These are phyloP conservation scores for Boeremia exigua DNA, from an alignment of 2,329 filamentous ascomycete genomes.

Conservation along the genomic window DNA sequence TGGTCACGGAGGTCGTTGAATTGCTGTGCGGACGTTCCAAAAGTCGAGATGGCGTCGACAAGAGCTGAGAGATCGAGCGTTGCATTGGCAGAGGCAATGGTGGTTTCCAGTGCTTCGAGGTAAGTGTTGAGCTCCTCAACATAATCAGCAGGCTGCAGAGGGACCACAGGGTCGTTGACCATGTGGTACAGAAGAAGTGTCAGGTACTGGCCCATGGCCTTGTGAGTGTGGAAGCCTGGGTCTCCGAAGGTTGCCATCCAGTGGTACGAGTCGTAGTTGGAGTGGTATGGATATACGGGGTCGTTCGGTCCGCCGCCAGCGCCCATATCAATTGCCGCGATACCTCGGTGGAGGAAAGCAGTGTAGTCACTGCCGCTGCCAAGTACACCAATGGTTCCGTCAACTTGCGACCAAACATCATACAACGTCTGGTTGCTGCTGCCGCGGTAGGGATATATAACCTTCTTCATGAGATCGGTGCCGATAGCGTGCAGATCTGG, in stretches of 20 bases:
- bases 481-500: slow-evolving; percentile 51
- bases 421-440: slow-evolving; percentile 51
- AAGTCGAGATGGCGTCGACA: slow-evolving; percentile 45
- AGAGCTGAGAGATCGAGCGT: slow-evolving; percentile 43
- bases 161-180: slow-evolving; percentile 47
- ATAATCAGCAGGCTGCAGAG: slow-evolving; percentile 50
- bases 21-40: slow-evolving; percentile 37
- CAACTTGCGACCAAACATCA: slow-evolving; percentile 51
- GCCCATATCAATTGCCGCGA: slow-evolving; percentile 52
- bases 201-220: slow-evolving; percentile 57
- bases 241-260: slow-evolving; percentile 62
- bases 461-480: slow-evolving; percentile 49
- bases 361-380: slow-evolving; percentile 57
- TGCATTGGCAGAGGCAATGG: slow-evolving; percentile 35
- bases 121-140: slow-evolving; percentile 48
- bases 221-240: slow-evolving; percentile 57
- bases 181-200: slow-evolving; percentile 53
- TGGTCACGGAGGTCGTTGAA: slow-evolving; percentile 38
- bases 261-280: slow-evolving; percentile 56
- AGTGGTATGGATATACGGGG: slow-evolving; percentile 57
- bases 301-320: slow-evolving; percentile 46
- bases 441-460: slow-evolving; percentile 49
- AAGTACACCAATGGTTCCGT: slow-evolving; percentile 51
- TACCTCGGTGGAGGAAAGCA: slow-evolving; percentile 55
- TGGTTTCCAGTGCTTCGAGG: slow-evolving; percentile 40